A percentile compares a stretch with the other conserved stretches of the same genome.
These are phyloP conservation scores for Suhomyces kunorum DNA, from an alignment of 1,139 yeast species.

Conservation along the genomic window DNA sequence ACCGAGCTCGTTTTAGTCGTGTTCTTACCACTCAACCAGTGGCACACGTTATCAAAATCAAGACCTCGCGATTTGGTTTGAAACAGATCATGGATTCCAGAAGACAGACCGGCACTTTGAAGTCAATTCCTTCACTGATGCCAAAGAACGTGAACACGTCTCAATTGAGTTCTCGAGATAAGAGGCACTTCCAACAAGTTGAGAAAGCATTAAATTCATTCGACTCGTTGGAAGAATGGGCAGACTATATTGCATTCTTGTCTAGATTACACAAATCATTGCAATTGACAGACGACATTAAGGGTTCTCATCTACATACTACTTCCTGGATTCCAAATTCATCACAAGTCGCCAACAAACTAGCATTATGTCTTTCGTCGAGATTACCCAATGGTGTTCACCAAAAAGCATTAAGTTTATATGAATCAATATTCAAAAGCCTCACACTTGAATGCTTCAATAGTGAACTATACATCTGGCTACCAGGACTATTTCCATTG, in stretches of 20 bases:
- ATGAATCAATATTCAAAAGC: constrained; percentile 65
- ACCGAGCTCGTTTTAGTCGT: too few species aligned
- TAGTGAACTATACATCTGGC: constrained; percentile 64
- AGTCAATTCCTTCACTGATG: constrained; percentile 1
- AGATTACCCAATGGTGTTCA: constrained; percentile 93
- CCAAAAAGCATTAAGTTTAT: constrained; percentile 78
- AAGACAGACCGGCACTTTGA: background rate
- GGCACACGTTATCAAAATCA: too few species aligned
- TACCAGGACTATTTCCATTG: constrained; percentile 85
- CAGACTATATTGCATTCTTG: constrained; percentile 92
- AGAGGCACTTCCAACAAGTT: constrained; percentile 62
- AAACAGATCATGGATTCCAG: background rate
- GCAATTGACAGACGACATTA: constrained; percentile 32
- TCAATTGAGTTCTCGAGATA: constrained; percentile 55
- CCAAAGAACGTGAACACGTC: constrained; percentile 5
- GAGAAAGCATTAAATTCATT: constrained; percentile 78
- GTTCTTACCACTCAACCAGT: too few species aligned
- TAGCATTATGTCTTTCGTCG: constrained; percentile 72
- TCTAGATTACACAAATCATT: constrained; percentile 76
- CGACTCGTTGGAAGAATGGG: constrained; percentile 93
- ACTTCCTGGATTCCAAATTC: constrained; percentile 42
- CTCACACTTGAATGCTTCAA: constrained; percentile 56
- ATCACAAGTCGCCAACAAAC: constrained; percentile 47
- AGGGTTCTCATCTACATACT: constrained; percentile 35
- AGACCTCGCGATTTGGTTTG: too few species aligned